Evolutionary conservation across 1,139 yeast species (phyloP).

Genomic region (Suzukiozyma palmioleophila): DNA sequence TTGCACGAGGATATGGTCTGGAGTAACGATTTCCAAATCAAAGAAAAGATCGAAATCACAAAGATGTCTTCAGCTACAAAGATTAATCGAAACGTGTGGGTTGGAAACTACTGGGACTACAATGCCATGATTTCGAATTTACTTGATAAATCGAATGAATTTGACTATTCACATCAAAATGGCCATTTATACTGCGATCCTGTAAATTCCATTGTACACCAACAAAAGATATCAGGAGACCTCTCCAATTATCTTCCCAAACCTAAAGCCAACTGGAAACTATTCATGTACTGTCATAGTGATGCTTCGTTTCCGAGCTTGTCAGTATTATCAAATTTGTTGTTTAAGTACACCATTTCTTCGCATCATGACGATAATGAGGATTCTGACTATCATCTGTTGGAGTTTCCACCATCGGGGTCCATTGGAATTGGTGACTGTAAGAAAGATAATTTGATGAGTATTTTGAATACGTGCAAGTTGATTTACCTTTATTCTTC

Average conservation of each 20-base stretch:
- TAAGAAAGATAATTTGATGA: constrained; percentile 49
- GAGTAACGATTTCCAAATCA: constrained; percentile 68
- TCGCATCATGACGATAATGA: constrained; percentile 18
- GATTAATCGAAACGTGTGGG: constrained; percentile 58
- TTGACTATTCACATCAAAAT: background rate
- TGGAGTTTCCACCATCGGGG: constrained; percentile 83
- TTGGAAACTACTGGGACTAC: constrained; percentile 66
- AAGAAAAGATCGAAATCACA: constrained; percentile 77
- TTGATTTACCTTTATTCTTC: constrained; percentile 43
- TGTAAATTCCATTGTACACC: constrained; percentile 44
- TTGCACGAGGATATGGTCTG: constrained; percentile 27
- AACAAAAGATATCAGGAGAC: constrained; percentile 14
- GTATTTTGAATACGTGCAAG: constrained; percentile 62
- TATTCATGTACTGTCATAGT: constrained; percentile 43
- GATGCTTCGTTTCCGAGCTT: constrained; percentile 55
- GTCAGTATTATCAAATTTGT: constrained; percentile 29
- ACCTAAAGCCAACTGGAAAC: constrained; percentile 37
- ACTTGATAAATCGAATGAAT: constrained; percentile 10
- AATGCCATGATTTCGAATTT: constrained; percentile 32
- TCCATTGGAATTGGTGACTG: constrained; percentile 71
- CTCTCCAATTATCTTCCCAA: constrained; percentile 24
- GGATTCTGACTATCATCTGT: constrained; percentile 26
- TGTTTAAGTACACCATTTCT: constrained; percentile 28
- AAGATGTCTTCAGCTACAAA: constrained; percentile 79
- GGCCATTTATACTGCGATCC: constrained; percentile 48